Conservation (phyloP, 192 early-diverging fungal species). For the Backusella morwellensis region DNA sequence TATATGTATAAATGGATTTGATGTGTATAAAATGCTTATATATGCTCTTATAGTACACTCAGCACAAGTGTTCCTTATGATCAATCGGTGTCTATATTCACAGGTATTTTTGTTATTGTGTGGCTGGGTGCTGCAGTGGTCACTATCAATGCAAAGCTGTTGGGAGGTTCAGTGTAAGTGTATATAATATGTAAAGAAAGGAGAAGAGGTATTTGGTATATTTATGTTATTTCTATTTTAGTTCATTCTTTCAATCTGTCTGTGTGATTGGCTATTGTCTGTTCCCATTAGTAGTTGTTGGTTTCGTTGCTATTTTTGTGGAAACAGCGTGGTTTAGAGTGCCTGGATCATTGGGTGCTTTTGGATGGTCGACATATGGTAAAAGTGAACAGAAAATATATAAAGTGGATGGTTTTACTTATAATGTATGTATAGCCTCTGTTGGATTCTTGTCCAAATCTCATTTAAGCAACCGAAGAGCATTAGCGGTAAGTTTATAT, state of each 20-base stretch:
- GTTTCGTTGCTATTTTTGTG: constrained; percentile 69
- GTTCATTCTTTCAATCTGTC: constrained; percentile 96
- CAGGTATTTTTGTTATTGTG: constrained; percentile 91
- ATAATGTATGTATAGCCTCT: constrained; percentile 58
- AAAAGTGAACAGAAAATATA: background rate
- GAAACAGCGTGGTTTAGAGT: constrained; percentile 66
- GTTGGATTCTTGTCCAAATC: constrained; percentile 89
- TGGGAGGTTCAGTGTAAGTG: constrained; percentile 87
- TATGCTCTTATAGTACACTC: constrained; percentile 58
- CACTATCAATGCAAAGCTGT: constrained; percentile 93
- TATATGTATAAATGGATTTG: background rate
- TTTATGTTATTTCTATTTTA: constrained; percentile 24
- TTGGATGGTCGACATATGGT: constrained; percentile 88
- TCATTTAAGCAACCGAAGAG: constrained; percentile 80
- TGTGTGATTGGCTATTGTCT: constrained; percentile 97
- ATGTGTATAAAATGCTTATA: background rate
- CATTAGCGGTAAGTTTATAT: constrained; percentile 65
- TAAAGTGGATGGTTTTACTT: background rate
- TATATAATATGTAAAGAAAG: background rate
- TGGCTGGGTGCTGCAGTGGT: constrained; percentile 94
- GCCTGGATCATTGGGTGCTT: constrained; percentile 72
- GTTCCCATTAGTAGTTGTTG: constrained; percentile 86
- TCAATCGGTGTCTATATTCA: constrained; percentile 87
- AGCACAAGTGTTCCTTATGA: constrained; percentile 71
- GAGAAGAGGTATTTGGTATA: background rate